Conservation (phyloP, 495 filamentous ascomycete genomes). For the Neurospora africana region DNA sequence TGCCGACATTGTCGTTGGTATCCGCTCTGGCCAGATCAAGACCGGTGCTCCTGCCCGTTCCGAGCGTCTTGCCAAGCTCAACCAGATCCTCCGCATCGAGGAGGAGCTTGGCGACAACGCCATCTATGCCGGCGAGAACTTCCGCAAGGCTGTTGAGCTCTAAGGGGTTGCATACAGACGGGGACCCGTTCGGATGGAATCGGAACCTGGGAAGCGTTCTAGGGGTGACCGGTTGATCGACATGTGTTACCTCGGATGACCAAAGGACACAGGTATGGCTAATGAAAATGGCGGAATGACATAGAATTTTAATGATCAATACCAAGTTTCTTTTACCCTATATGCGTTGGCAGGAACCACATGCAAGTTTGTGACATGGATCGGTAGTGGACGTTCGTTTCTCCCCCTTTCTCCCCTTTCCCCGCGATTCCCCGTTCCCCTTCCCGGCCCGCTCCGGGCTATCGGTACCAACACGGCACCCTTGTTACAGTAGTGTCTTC, state of each 20-base stretch:
- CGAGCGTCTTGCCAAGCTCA: conserved; percentile 98
- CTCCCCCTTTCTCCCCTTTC: not conserved
- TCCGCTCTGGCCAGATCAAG: conserved; percentile 97
- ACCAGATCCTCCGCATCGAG: conserved; percentile 99
- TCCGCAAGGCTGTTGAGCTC: conserved; percentile 80
- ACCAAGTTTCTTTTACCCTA: conserved; percentile 8
- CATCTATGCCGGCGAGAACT: conserved; percentile 81
- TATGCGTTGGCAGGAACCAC: not conserved
- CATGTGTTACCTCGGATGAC: conserved; percentile 14
- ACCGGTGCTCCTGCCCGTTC: conserved; percentile 92
- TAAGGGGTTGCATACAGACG: conserved; percentile 30
- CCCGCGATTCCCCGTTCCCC: not conserved
- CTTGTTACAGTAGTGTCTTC: not conserved
- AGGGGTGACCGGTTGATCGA: conserved; percentile 6
- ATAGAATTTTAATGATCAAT: conserved; percentile 15
- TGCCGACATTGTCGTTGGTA: conserved; percentile 91
- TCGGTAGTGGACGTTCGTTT: not conserved
- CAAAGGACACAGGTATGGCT: conserved; percentile 12
- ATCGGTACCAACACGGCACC: not conserved
- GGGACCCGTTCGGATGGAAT: conserved; percentile 9
- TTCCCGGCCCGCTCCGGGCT: not conserved
- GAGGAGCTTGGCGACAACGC: conserved; percentile 93
- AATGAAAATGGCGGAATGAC: conserved; percentile 19
- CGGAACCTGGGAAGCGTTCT: conserved; percentile 2
- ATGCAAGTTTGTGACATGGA: not conserved